These are phyloP conservation scores for Uronychia setigera DNA, from an alignment of 73 alveolate species.

Conservation along the genomic window DNA sequence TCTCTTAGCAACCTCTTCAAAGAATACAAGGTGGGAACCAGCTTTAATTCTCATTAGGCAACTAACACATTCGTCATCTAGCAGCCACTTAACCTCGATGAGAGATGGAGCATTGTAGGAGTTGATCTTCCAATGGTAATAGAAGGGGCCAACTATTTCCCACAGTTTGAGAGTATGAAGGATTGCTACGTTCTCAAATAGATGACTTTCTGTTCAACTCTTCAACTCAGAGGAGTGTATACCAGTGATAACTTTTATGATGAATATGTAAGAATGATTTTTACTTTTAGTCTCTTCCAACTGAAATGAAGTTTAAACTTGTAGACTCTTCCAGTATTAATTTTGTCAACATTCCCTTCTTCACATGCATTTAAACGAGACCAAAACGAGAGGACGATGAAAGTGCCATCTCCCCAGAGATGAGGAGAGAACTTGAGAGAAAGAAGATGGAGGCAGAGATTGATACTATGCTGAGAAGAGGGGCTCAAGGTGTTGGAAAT, in stretches of 20 bases:
- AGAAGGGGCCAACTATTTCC: slow-evolving; percentile 31
- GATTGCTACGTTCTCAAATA: slow-evolving; percentile 68
- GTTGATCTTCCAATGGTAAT: slow-evolving; percentile 67
- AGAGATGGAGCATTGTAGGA: slow-evolving; percentile 78
- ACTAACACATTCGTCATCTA: slow-evolving; percentile 80
- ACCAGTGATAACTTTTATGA: slow-evolving; percentile 81
- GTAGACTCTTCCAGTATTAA: neutral
- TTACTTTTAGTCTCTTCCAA: slow-evolving; percentile 59
- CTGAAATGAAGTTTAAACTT: slow-evolving; percentile 33
- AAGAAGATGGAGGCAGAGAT: slow-evolving; percentile 42
- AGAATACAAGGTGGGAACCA: slow-evolving; percentile 33
- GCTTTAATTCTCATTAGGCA: slow-evolving; percentile 49
- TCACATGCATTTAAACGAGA: slow-evolving; percentile 10
- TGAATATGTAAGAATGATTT: slow-evolving; percentile 55
- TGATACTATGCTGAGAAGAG: slow-evolving; percentile 2
- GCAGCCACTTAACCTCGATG: slow-evolving; percentile 74
- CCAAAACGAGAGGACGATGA: slow-evolving; percentile 5
- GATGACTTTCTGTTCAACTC: slow-evolving; percentile 73
- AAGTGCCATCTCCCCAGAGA: neutral
- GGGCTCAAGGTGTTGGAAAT: slow-evolving; percentile 12
- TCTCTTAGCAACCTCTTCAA: slow-evolving; percentile 70
- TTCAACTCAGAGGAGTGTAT: slow-evolving; percentile 81
- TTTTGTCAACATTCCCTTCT: slow-evolving; percentile 1
- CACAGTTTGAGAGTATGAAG: slow-evolving; percentile 48
- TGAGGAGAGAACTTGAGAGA: slow-evolving; percentile 37